Evolutionary conservation across 768 basidiomycete species (phyloP).

Genomic region (Kwoniella shandongensis): DNA sequence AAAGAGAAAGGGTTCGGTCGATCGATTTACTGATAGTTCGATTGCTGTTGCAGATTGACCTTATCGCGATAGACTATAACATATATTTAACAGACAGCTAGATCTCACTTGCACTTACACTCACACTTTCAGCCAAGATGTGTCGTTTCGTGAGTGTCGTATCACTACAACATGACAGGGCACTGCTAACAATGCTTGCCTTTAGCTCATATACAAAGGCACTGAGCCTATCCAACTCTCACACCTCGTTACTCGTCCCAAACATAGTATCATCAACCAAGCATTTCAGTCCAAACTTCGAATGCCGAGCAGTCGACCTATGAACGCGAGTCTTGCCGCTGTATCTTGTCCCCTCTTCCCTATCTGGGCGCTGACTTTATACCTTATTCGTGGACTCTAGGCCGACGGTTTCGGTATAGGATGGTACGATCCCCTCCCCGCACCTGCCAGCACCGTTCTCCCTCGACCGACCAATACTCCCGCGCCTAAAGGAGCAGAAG

Average conservation of each 20-base stretch:
- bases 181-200: neutral
- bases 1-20: too few relatives aligned
- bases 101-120: too few relatives aligned
- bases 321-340: slow-evolving; percentile 36
- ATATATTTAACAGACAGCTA: too few relatives aligned
- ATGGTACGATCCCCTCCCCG: slow-evolving; percentile 80
- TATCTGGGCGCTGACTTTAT: neutral
- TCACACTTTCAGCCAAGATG: slow-evolving; percentile 15
- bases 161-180: neutral
- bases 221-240: slow-evolving; percentile 87
- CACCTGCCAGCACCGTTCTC: slow-evolving; percentile 3
- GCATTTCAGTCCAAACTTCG: slow-evolving; percentile 91
- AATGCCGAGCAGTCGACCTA: slow-evolving; percentile 41
- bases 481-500: slow-evolving; percentile 8
- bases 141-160: slow-evolving; percentile 36
- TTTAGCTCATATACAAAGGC: slow-evolving; percentile 88
- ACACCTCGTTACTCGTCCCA: slow-evolving; percentile 89
- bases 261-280: slow-evolving; percentile 95
- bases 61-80: too few relatives aligned
- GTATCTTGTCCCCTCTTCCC: neutral
- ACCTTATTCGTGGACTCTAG: slow-evolving; percentile 8
- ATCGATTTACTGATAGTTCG: too few relatives aligned
- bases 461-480: slow-evolving; percentile 17
- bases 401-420: slow-evolving; percentile 95
- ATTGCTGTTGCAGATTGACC: too few relatives aligned